phyloP scores from a whole-genome alignment of 495 filamentous ascomycete genomes.

The Neurospora discreta region DNA sequence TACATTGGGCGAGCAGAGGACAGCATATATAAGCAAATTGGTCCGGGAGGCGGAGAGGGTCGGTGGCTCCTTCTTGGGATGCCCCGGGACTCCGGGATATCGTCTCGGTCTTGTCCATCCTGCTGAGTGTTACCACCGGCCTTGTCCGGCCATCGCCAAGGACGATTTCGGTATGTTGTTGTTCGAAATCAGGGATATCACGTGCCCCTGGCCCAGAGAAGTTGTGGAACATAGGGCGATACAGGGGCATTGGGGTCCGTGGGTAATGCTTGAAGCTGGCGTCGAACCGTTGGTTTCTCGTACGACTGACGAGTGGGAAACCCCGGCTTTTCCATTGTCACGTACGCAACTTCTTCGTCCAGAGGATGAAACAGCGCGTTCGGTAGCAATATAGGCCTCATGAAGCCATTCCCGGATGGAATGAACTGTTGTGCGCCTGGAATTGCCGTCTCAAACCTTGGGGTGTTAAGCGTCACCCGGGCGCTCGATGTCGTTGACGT shows the following conservation, averaged over 20 bases:
- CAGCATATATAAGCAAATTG: neutral
- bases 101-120: neutral
- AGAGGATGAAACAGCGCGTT: neutral
- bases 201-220: slow-evolving; percentile 5
- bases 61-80: neutral
- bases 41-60: neutral
- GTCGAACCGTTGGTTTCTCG: slow-evolving; percentile 7
- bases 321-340: slow-evolving; percentile 1
- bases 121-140: neutral
- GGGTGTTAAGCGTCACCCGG: neutral
- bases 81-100: neutral
- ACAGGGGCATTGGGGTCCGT: neutral
- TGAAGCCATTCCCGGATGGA: slow-evolving; percentile 13
- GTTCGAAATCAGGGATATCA: slow-evolving; percentile 18
- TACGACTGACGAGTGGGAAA: slow-evolving; percentile 10
- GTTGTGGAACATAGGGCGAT: neutral
- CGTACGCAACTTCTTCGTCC: neutral
- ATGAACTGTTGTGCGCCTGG: slow-evolving; percentile 2
- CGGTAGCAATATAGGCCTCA: neutral
- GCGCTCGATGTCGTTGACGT: neutral
- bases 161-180: neutral
- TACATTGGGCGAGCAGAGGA: neutral
- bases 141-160: neutral
- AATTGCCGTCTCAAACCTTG: neutral
- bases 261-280: neutral